Evolutionary conservation across 106 monocot species (phyloP).

Genomic region (Dioscorea zingiberensis): DNA sequence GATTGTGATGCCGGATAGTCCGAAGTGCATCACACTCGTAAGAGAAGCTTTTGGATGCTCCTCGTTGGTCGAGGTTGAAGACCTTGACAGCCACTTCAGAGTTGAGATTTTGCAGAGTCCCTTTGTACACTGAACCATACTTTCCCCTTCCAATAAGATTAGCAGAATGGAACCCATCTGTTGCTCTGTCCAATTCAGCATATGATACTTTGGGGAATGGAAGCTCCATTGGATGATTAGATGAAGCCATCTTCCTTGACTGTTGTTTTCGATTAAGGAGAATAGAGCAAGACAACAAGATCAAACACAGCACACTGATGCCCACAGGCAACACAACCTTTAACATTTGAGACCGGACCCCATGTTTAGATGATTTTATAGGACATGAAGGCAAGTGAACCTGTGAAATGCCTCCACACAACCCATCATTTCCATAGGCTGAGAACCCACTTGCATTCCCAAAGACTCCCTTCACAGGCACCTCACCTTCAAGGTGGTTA

Average conservation of each 20-base stretch:
- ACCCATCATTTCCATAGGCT: not conserved
- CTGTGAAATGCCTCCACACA: slow-evolving; percentile 10
- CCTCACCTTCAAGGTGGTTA: no score
- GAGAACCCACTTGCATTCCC: not conserved
- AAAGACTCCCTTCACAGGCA: no score
- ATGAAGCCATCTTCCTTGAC: no score
- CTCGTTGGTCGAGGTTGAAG: slow-evolving; percentile 29
- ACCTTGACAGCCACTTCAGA: slow-evolving; percentile 36
- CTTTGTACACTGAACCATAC: slow-evolving; percentile 45
- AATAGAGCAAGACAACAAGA: no score
- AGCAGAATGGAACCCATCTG: slow-evolving; percentile 28
- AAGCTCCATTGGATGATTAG: not conserved
- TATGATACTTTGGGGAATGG: slow-evolving; percentile 15
- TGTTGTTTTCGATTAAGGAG: no score
- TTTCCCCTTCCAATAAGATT: slow-evolving; percentile 41
- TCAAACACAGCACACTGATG: no score
- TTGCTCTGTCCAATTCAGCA: slow-evolving; percentile 31
- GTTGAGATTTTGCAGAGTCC: slow-evolving; percentile 7
- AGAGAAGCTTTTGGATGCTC: slow-evolving; percentile 28
- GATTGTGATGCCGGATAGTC: slow-evolving; percentile 35
- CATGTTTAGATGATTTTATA: not conserved
- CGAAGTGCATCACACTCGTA: slow-evolving; percentile 33
- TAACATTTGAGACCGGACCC: not conserved
- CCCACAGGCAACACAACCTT: no score
- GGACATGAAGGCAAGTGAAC: slow-evolving; percentile 1